phyloP scores from a whole-genome alignment of 1,284 basidiomycete genomes.

The Pyrrhoderma noxium region DNA sequence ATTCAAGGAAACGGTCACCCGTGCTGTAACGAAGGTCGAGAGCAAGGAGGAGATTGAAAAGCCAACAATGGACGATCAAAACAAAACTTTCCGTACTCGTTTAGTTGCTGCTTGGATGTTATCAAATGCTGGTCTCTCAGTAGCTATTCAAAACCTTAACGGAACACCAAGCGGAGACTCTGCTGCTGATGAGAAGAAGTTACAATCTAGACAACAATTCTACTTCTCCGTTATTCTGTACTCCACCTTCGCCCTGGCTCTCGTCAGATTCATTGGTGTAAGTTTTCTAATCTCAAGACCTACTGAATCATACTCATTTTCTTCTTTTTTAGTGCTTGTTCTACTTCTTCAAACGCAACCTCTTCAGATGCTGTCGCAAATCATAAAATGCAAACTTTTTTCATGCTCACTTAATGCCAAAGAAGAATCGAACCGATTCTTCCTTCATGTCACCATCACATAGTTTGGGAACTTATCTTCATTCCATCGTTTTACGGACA shows the following conservation, averaged over 20 bases:
- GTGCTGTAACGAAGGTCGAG: conserved; percentile 81
- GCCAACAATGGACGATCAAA: conserved; percentile 86
- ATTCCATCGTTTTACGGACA: too few relatives aligned
- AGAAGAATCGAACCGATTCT: too few relatives aligned
- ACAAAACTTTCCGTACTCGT: conserved; percentile 91
- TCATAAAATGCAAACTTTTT: not conserved
- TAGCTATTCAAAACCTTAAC: conserved; percentile 81
- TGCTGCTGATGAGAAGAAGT: conserved; percentile 35
- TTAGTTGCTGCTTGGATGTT: conserved; percentile 85
- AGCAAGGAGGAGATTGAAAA: conserved; percentile 66
- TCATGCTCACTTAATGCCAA: not conserved
- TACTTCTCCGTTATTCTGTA: conserved; percentile 86
- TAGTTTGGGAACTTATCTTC: too few relatives aligned
- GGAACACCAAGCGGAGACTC: conserved; percentile 51
- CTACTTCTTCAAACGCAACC: conserved; percentile 78
- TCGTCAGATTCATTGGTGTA: conserved; percentile 79
- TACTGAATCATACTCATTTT: conserved; percentile 19
- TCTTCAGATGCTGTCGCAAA: conserved; percentile 74
- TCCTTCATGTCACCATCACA: too few relatives aligned
- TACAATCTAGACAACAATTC: conserved; percentile 59
- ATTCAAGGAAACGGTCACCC: conserved; percentile 90
- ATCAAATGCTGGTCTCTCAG: conserved; percentile 69
- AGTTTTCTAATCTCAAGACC: conserved; percentile 28
- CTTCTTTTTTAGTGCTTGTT: conserved; percentile 52
- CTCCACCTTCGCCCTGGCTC: conserved; percentile 78